Base-by-base conservation (phyloP, 805 yeast species). In the Candida pini region DNA sequence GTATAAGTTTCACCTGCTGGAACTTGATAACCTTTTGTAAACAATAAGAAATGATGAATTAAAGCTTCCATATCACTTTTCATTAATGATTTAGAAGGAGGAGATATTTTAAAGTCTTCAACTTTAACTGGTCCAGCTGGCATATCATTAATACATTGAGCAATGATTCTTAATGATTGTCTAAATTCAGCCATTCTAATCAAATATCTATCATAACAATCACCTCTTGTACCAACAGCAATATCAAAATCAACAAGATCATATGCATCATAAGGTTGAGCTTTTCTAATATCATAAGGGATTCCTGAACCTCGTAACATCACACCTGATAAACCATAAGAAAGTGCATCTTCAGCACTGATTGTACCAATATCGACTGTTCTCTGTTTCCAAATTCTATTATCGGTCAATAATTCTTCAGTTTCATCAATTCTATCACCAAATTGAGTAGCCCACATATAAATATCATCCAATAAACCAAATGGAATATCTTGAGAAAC, bases 381-480 rank as follows among this genome's bases (percentile, higher is more conserved):
- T 69, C 95, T 79, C 58, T 81, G 82, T 64, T 80, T 81, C 95
- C 95, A 86, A 62, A 86, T 86, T 66, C 95, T 81, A 65, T 86
- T 86, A 56, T 84, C 95, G 31, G 95, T 84, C 45, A 81, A 71
- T 65, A 86, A 72, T 64, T 86, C 95, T 66, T 86, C 95, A 44
- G 83, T 79, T 63, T 86, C 95, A 60, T 86, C 95, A 47, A 86
- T 64, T 67, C 95, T 77, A 66, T 86, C 95, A 57, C 95, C 95
- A 49, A 86, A 86, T 68, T 86, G 95, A 17, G 95, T 86, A 37
- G 95, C 94, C 95, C 95, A 86, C 90, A 85, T 85, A 63, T 83
- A 86, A 46, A 86, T 86, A 58, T 86, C 95, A 61, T 86, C 95
- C 51, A 86, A 72, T 54, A 86, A 60, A 34, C 95, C 95, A 26